Percentiles rank a stretch among this genome's conserved stretches.
These are phyloP conservation scores for Tolypocladium album DNA, from an alignment of 2,329 filamentous ascomycete genomes.

Conservation along the genomic window DNA sequence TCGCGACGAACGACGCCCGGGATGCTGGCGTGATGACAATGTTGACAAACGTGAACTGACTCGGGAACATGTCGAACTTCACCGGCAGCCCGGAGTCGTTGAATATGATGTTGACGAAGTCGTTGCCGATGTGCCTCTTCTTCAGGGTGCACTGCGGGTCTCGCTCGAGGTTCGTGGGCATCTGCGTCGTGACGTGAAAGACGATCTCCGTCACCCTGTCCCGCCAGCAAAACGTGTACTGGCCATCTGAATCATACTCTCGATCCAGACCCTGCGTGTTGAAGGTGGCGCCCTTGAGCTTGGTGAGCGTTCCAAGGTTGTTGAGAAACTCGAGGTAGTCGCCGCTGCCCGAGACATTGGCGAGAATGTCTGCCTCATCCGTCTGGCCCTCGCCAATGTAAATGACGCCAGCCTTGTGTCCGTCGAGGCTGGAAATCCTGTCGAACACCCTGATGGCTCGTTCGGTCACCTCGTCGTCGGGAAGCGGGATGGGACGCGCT, in stretches of 20 bases:
- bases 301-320: slow-evolving; percentile 70
- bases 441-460: slow-evolving; percentile 77
- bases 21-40: slow-evolving; percentile 91
- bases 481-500: slow-evolving; percentile 64
- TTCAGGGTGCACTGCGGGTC: slow-evolving; percentile 73
- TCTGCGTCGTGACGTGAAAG: slow-evolving; percentile 93
- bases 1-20: slow-evolving; percentile 62
- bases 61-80: slow-evolving; percentile 83
- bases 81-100: slow-evolving; percentile 91
- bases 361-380: slow-evolving; percentile 71
- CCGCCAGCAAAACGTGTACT: slow-evolving; percentile 87
- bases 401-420: slow-evolving; percentile 89
- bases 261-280: slow-evolving; percentile 89
- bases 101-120: slow-evolving; percentile 96
- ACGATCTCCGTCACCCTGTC: slow-evolving; percentile 92
- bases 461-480: slow-evolving; percentile 55
- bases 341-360: slow-evolving; percentile 74
- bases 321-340: slow-evolving; percentile 83
- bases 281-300: slow-evolving; percentile 71
- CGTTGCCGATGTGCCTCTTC: slow-evolving; percentile 93
- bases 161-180: slow-evolving; percentile 75
- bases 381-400: slow-evolving; percentile 86
- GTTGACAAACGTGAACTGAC: slow-evolving; percentile 93
- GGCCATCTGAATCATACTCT: slow-evolving; percentile 66
- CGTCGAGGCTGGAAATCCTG: slow-evolving; percentile 79